Conservation (phyloP, 257 asterid genomes). For the Catharanthus roseus region DNA sequence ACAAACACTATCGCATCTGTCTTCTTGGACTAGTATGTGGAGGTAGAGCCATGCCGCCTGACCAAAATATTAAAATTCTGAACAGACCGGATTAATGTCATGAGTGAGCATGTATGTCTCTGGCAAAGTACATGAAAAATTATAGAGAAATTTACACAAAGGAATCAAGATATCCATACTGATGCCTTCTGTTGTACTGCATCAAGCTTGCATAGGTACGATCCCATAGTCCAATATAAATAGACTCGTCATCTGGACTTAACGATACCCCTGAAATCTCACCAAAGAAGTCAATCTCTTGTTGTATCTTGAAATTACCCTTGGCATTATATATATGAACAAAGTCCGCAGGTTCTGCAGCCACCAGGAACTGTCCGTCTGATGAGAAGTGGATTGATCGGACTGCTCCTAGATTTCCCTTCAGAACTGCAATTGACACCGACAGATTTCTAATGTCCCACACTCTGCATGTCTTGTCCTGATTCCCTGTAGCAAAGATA, state of each 20-base stretch:
- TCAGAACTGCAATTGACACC: conserved; percentile 35
- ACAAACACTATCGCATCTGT: background rate
- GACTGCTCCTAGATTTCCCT: conserved; percentile 63
- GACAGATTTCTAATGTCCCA: conserved; percentile 64
- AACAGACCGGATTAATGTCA: background rate
- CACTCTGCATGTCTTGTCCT: conserved; percentile 67
- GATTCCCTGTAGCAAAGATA: conserved; percentile 73
- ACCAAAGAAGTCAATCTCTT: conserved; percentile 69
- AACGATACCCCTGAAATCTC: conserved; percentile 66
- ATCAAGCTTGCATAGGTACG: conserved; percentile 68
- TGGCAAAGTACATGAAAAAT: background rate
- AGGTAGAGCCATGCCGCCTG: no score
- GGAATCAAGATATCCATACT: conserved; percentile 48
- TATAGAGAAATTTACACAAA: conserved; percentile 24
- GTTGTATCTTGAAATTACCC: conserved; percentile 42
- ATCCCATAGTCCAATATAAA: conserved; percentile 66
- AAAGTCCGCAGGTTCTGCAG: conserved; percentile 74
- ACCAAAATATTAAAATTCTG: conserved; percentile 1
- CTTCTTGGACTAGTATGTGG: no score
- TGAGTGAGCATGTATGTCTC: background rate
- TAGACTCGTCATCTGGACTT: conserved; percentile 67
- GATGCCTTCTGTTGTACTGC: conserved; percentile 48
- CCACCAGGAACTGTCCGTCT: conserved; percentile 57
- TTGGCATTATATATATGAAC: conserved; percentile 52
- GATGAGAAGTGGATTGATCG: conserved; percentile 63